Evolutionary conservation across 2,329 filamentous ascomycete species (phyloP), one percentile per base, ranked within the genome.

Genomic region (Paecilomyces fulvus): DNA sequence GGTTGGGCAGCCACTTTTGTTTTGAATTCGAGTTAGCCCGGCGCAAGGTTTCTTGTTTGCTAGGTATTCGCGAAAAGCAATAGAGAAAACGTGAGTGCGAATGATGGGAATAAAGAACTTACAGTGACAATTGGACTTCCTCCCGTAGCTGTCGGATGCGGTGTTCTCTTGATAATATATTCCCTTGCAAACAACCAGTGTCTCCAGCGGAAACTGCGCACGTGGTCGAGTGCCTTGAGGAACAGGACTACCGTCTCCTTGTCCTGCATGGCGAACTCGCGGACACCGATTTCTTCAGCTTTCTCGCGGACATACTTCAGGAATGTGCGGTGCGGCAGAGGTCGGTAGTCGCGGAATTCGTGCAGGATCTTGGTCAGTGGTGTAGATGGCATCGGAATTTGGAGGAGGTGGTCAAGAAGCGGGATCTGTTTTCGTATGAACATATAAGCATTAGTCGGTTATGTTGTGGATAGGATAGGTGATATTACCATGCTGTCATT

Each of bases 281-380:
- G 70, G 10, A 78, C 70, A 11, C 68, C 70, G 20, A 78, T 59
- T 55, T 76, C 80, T 74, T 77, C 74, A 1, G 82, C 74, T 49
- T 75, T 76, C 46, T 76, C 74, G 49, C 77, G 77, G 21, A 96
- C 88, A 67, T 86, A 86, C 59, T 84, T 81, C 31, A 97, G 80
- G 72, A 96, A 96, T 62, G 87, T 83, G 48, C 91, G 85, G 71
- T 97, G 92, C 65, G 95, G 92, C 55, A 87, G 88, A 2, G 92
- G 92, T 0, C 92, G 83, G 73, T 96, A 96, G 67, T 87, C 81
- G 60, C 92, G 83, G 79, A 97, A 97, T 71, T 96, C 92, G 61
- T 84, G 79, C 20, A 96, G 81, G 69, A 96, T 96, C 56, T 87
- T 84, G 0, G 92, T 96, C 50, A 96, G 83, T 0, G 92, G 92